Conservation (phyloP, 805 yeast species). For the Starmerella bombicola region DNA sequence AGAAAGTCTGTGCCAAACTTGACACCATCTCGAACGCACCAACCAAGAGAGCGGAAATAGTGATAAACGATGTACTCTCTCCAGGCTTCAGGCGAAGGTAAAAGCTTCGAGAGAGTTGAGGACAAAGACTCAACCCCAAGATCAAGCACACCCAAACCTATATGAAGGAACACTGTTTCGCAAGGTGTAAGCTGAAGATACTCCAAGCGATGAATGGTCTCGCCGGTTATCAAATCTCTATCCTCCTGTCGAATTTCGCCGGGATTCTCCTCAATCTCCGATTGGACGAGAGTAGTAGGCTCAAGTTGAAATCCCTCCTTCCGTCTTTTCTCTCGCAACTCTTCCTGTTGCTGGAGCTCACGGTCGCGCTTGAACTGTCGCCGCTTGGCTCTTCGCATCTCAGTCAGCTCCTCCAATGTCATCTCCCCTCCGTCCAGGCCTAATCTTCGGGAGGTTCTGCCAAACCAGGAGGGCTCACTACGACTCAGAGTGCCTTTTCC, state of each 20-base stretch:
- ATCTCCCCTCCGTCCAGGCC: slow-evolving; percentile 33
- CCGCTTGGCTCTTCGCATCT: slow-evolving; percentile 57
- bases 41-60: slow-evolving; percentile 76
- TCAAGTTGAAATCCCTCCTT: slow-evolving; percentile 11
- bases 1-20: slow-evolving; percentile 85
- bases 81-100: slow-evolving; percentile 23
- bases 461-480: slow-evolving; percentile 83
- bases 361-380: slow-evolving; percentile 59
- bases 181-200: slow-evolving; percentile 57
- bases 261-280: not conserved
- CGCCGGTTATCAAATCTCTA: slow-evolving; percentile 19
- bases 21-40: slow-evolving; percentile 88
- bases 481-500: slow-evolving; percentile 86
- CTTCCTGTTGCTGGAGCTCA: slow-evolving; percentile 42
- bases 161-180: slow-evolving; percentile 59
- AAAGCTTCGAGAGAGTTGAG: not conserved
- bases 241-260: slow-evolving; percentile 21
- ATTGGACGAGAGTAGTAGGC: not conserved
- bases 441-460: slow-evolving; percentile 49
- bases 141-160: slow-evolving; percentile 41
- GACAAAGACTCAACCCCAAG: slow-evolving; percentile 23
- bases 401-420: slow-evolving; percentile 60
- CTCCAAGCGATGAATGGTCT: slow-evolving; percentile 27
- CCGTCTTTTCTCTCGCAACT: slow-evolving; percentile 31
- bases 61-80: slow-evolving; percentile 63